Evolutionary conservation across 495 filamentous ascomycete species (phyloP).

Genomic region (Neurospora intermedia): DNA sequence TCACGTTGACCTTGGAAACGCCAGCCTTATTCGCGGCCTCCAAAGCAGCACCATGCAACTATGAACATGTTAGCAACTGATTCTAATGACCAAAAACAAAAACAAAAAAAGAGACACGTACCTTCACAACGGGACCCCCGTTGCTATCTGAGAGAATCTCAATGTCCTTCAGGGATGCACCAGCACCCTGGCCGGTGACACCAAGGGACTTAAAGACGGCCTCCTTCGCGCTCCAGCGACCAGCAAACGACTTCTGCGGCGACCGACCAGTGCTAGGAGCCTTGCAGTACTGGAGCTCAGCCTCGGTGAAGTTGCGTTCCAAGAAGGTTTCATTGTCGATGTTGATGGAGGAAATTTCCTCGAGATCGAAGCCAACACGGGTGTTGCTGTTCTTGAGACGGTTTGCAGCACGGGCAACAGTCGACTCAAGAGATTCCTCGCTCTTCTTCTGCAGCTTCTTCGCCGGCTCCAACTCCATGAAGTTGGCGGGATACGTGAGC

Average conservation of each 20-base stretch:
- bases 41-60: constrained; percentile 80
- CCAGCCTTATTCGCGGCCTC: constrained; percentile 71
- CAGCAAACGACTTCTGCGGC: constrained; percentile 79
- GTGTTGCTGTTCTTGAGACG: constrained; percentile 58
- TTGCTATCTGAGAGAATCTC: constrained; percentile 74
- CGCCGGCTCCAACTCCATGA: constrained; percentile 28
- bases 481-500: constrained; percentile 58
- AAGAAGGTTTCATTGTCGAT: constrained; percentile 89
- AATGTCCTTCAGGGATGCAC: constrained; percentile 86
- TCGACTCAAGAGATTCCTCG: constrained; percentile 60
- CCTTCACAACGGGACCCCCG: constrained; percentile 73
- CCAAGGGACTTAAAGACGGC: constrained; percentile 97
- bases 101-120: constrained; percentile 38
- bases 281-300: constrained; percentile 75
- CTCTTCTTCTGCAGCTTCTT: constrained; percentile 37
- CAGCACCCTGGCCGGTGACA: constrained; percentile 75
- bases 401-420: constrained; percentile 44
- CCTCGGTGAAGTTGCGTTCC: constrained; percentile 82
- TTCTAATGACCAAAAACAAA: not conserved
- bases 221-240: constrained; percentile 94
- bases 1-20: constrained; percentile 77
- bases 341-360: constrained; percentile 73
- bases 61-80: constrained; percentile 29
- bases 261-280: constrained; percentile 47
- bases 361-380: constrained; percentile 87